Conservation (phyloP, 441 rosid genomes). For the Euphorbia corollata region DNA sequence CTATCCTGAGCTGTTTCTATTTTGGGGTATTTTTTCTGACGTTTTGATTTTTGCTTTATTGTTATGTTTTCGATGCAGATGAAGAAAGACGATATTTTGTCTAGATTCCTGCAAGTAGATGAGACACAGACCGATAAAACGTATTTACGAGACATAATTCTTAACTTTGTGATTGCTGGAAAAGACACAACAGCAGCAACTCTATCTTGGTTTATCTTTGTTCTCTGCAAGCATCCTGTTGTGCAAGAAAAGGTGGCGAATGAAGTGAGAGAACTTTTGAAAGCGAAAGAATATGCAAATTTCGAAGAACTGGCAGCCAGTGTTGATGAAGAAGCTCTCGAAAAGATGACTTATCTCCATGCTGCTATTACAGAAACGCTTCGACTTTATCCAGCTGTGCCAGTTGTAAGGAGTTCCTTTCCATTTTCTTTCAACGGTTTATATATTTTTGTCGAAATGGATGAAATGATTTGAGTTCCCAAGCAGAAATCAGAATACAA, state of each 20-base stretch:
- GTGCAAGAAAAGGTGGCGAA: conserved; percentile 36
- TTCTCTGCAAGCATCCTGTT: conserved; percentile 34
- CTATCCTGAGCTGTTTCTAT: not conserved
- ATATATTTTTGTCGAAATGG: not conserved
- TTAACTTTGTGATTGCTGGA: conserved; percentile 43
- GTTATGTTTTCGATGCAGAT: conserved; percentile 16
- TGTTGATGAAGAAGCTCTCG: conserved; percentile 32
- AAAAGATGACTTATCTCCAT: conserved; percentile 44
- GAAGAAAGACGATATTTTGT: conserved; percentile 40
- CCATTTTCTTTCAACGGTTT: not conserved
- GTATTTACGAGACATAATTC: conserved; percentile 43
- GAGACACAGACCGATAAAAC: conserved; percentile 24
- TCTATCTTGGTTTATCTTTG: conserved; percentile 45
- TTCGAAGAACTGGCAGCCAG: conserved; percentile 28
- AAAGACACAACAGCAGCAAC: conserved; percentile 52
- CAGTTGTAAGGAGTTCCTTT: conserved; percentile 31
- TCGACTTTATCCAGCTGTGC: conserved; percentile 43
- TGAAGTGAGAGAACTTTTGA: conserved; percentile 25
- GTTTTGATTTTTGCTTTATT: not conserved
- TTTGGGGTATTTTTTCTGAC: too few species aligned
- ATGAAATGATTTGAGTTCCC: not conserved
- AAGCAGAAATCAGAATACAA: not conserved
- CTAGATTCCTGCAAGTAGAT: conserved; percentile 37
- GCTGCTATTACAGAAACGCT: conserved; percentile 50
- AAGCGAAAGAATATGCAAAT: conserved; percentile 9